Base-by-base conservation (phyloP, 1,139 yeast genomes). In the Wickerhamomyces sp. region DNA sequence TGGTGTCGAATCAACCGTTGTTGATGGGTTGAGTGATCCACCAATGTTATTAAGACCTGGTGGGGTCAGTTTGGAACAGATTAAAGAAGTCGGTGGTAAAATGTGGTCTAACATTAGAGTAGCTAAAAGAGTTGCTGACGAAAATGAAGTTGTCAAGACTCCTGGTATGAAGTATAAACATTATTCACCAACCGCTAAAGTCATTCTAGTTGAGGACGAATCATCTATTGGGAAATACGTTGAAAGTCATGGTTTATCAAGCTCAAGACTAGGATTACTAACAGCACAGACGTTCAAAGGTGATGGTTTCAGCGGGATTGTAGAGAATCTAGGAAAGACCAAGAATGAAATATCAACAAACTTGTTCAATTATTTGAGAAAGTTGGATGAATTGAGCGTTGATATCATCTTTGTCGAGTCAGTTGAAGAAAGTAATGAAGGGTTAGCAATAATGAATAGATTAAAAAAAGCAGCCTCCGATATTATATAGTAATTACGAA, bases 81-180 rank as follows among this genome's bases (percentile, higher is more conserved):
- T 93, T 34, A 67, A 70, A 42, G 50, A 65, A 42, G 65, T 65
- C 35, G 95, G 95, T 0, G 96, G 95, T 1, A 62, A 63, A 7
- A 46, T 48, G 8, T 91, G 97, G 97, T 57, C 65, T 8, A 61
- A 79, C 42, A 76, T 88, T 3, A 64, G 77, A 2, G 68, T 85
- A 6, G 94, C 88, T 1, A 81, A 79, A 54, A 76, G 79, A 50
- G 76, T 79, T 0, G 89, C 91, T 0, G 82, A 77, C 2, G 72
- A 73, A 26, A 64, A 73, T 43, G 96, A 86, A 58, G 73, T 81
- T 0, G 98, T 91, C 0, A 76, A 86, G 55, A 93, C 99, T 0
- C 99, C 99, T 0, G 99, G 99, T 0, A 93, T 93, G 99, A 93
- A 93, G 61, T 93, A 93, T 63, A 81, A 88, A 56, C 99, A 93